These are phyloP conservation scores for Mucuna pruriens DNA, from an alignment of 306 rosid species.

Conservation along the genomic window DNA sequence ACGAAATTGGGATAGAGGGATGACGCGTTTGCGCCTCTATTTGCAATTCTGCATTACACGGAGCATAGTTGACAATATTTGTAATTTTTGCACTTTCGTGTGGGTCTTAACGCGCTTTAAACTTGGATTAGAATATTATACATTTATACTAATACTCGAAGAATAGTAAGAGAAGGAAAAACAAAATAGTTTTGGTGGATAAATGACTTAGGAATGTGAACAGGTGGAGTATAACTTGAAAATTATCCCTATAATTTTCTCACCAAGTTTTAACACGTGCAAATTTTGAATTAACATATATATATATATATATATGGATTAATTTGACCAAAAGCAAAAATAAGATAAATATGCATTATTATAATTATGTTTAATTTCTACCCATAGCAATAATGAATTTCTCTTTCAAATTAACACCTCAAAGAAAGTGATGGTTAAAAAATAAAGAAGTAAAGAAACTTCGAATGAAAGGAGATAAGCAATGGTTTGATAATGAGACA, in stretches of 20 bases:
- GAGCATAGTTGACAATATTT: slow-evolving; percentile 13
- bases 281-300: not conserved
- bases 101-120: slow-evolving; percentile 39
- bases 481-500: not conserved
- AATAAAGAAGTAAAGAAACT: not conserved
- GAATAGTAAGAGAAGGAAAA: not conserved
- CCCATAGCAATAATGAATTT: not conserved
- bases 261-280: not conserved
- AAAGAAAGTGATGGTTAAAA: not conserved
- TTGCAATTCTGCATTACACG: not conserved
- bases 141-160: not conserved
- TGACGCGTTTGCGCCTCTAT: not conserved
- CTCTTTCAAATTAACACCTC: not conserved
- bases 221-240: not conserved
- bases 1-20: slow-evolving; percentile 8
- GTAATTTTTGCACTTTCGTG: not conserved
- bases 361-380: not conserved
- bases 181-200: not conserved
- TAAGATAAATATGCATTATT: not conserved
- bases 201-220: not conserved
- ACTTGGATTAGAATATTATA: slow-evolving; percentile 27
- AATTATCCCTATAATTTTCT: not conserved
- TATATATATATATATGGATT: too few species aligned
- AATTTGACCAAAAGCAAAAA: not conserved
- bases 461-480: not conserved